Percentiles rank a stretch among this genome's conserved stretches.
phyloP scores from a whole-genome alignment of 306 rosid species.

The Quercus ilex region DNA sequence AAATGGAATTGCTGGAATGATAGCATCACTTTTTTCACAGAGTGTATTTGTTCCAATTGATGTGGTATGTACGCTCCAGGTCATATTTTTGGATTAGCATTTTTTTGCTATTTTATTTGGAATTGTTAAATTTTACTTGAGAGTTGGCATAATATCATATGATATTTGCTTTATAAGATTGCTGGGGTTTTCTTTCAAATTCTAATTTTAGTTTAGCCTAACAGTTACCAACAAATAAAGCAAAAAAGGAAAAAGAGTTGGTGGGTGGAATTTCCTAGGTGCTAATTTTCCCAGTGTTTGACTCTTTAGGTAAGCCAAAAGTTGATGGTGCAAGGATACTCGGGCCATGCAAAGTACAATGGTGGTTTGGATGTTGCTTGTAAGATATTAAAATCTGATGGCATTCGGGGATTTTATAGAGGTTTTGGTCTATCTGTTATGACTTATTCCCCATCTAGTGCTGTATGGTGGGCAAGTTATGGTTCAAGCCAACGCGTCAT shows the following conservation, averaged over 20 bases:
- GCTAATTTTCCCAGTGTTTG: constrained; percentile 14
- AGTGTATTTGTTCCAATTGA: constrained; percentile 85
- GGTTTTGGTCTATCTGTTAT: constrained; percentile 88
- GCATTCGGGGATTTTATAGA: constrained; percentile 77
- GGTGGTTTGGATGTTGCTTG: constrained; percentile 92
- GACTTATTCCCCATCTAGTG: constrained; percentile 92
- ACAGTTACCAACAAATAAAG: not conserved
- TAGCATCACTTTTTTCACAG: constrained; percentile 71
- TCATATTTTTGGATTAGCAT: not conserved
- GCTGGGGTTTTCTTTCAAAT: not conserved
- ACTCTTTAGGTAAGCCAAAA: constrained; percentile 74
- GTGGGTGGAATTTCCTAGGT: not conserved
- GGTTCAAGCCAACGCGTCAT: constrained; percentile 85
- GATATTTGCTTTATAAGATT: not conserved
- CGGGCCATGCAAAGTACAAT: constrained; percentile 68
- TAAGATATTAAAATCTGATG: constrained; percentile 57
- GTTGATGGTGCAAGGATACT: constrained; percentile 93
- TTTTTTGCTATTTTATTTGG: not conserved
- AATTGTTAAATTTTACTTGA: not conserved
- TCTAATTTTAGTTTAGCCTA: not conserved
- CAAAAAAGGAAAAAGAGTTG: not conserved
- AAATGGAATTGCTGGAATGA: constrained; percentile 89
- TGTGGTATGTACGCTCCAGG: constrained; percentile 51
- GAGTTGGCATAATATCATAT: not conserved
- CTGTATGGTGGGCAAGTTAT: constrained; percentile 98